Base-by-base conservation (phyloP, 768 basidiomycete genomes). In the Mycena capillaripes region DNA sequence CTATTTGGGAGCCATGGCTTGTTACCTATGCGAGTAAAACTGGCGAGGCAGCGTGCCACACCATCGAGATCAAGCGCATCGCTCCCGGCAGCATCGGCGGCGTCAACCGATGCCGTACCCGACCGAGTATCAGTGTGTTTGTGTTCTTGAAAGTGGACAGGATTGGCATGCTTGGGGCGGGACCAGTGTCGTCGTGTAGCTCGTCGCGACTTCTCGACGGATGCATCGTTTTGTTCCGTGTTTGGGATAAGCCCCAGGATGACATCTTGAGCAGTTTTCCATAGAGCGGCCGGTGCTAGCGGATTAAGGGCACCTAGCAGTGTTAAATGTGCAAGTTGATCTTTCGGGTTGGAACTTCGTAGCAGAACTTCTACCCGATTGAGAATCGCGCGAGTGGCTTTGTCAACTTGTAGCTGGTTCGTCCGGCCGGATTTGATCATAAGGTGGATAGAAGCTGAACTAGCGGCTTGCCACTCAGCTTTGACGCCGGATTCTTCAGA, bases 311-410 rank as follows among this genome's bases (percentile, higher is more conserved):
- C 19, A 32, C 27, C 44, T 38, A 62, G 21, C 21, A 62, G 44
- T 34, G 46, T 62, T n/a, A 62, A 50, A 48, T 62, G 46, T 48
- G 44, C 44, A 34, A 62, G 42, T 23, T 34, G 42, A 4, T 62
- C 17, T 29, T 32, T 46, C 19, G 46, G 29, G 36, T 27, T 59
- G 3, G 53, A 6, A 55, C 53, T 55, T 23, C 27, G 30, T 16
- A 55, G 12, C 17, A 55, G 53, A 34, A 29, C 30, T 17, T 55
- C 30, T 11, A 55, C 16, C 27, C 53, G 53, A 17, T 55, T 19
- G 19, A 32, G 19, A 55, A 44, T 44, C 19, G 42, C 40, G 57
- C n/a, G n/a, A 29, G 27, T 62, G 60, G 27, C 30, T 46, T 50
- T n/a, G 2, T n/a, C 42, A 36, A 32, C 29, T 29, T 62, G 60